Evolutionary conservation across 192 early-diverging fungal genomes (phyloP).

Genomic region (Umbelopsis vinacea): DNA sequence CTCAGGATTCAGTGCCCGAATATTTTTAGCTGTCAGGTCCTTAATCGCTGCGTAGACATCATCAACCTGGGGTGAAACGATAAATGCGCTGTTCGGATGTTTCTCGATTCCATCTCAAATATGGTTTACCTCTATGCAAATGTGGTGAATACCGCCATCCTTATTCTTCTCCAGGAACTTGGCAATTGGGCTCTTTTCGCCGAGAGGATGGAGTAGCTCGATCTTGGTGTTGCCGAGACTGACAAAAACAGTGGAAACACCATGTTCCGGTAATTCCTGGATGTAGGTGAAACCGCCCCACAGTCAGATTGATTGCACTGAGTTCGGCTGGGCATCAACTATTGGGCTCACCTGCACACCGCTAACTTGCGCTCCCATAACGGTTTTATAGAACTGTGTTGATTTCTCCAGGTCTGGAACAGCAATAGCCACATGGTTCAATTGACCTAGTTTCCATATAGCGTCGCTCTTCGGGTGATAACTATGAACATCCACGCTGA

Average conservation of each 20-base stretch:
- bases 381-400: slow-evolving; percentile 68
- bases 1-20: slow-evolving; percentile 68
- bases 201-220: slow-evolving; percentile 76
- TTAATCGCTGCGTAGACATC: slow-evolving; percentile 69
- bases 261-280: slow-evolving; percentile 77
- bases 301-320: neutral
- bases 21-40: slow-evolving; percentile 63
- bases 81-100: neutral
- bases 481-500: neutral
- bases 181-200: slow-evolving; percentile 76
- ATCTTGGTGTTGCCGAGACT: slow-evolving; percentile 88
- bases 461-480: neutral
- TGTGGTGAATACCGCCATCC: slow-evolving; percentile 82
- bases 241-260: slow-evolving; percentile 87
- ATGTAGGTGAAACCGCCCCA: neutral
- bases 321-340: neutral
- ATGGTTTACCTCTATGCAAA: slow-evolving; percentile 68
- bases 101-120: neutral
- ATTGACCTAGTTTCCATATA: slow-evolving; percentile 71
- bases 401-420: slow-evolving; percentile 76
- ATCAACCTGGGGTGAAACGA: slow-evolving; percentile 48
- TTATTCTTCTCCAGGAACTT: slow-evolving; percentile 82
- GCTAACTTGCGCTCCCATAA: slow-evolving; percentile 73
- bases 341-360: slow-evolving; percentile 58
- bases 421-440: slow-evolving; percentile 87